Percentiles rank a stretch among this genome's conserved stretches.
Evolutionary conservation across 2,329 filamentous ascomycete genomes (phyloP).

Genomic region (Alternaria consortialis): DNA sequence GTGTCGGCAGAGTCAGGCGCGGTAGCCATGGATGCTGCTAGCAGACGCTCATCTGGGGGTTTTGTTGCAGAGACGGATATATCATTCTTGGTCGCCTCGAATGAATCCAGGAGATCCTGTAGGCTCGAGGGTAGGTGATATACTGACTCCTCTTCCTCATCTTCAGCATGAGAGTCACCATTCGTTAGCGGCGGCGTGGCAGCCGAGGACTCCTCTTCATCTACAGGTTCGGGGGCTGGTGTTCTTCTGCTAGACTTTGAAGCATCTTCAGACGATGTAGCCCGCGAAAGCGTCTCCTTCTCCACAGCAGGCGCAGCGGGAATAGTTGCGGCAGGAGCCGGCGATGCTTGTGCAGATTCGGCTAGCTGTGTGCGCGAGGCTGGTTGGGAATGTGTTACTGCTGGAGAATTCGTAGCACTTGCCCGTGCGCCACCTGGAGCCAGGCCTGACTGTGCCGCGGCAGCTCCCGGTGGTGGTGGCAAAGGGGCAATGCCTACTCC

Average conservation of each 20-base stretch:
- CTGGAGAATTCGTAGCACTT: constrained; percentile 66
- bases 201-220: constrained; percentile 49
- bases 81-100: constrained; percentile 81
- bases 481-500: constrained; percentile 90
- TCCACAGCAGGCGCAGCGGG: constrained; percentile 59
- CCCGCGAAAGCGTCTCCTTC: constrained; percentile 49
- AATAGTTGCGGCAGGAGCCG: constrained; percentile 56
- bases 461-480: constrained; percentile 80
- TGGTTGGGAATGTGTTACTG: constrained; percentile 51
- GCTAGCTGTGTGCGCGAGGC: constrained; percentile 50
- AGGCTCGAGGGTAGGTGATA: constrained; percentile 91
- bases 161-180: constrained; percentile 62
- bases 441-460: constrained; percentile 52
- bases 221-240: constrained; percentile 41
- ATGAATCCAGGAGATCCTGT: constrained; percentile 89
- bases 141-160: constrained; percentile 78
- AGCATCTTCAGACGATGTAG: constrained; percentile 43
- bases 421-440: constrained; percentile 62
- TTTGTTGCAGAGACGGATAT: constrained; percentile 67
- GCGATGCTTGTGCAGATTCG: constrained; percentile 57
- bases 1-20: constrained; percentile 80
- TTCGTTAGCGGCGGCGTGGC: constrained; percentile 58
- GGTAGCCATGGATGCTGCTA: constrained; percentile 76
- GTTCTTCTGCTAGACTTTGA: constrained; percentile 38
- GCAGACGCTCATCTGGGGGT: constrained; percentile 73